These are phyloP conservation scores for Telfairia occidentalis DNA, from an alignment of 331 rosid species.

Conservation along the genomic window DNA sequence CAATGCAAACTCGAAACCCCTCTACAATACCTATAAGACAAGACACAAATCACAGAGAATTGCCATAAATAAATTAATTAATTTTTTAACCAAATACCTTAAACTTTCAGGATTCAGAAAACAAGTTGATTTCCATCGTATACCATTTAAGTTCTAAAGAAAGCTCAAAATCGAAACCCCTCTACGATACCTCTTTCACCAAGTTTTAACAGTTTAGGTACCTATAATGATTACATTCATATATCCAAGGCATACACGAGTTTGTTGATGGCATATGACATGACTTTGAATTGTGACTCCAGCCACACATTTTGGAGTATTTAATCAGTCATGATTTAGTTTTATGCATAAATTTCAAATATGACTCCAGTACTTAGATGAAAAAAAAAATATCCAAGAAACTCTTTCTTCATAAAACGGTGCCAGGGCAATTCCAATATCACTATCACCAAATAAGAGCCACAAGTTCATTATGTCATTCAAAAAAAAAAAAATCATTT, in stretches of 20 bases:
- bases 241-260: not conserved
- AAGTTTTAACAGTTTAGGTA: not conserved
- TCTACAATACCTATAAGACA: no score
- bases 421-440: not conserved
- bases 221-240: not conserved
- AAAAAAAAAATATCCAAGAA: not conserved
- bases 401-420: not conserved
- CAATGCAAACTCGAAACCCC: not conserved
- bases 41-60: not conserved
- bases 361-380: not conserved
- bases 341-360: not conserved
- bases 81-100: not conserved
- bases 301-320: not conserved
- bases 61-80: not conserved
- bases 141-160: not conserved
- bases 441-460: slow-evolving; percentile 6
- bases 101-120: not conserved
- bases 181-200: not conserved
- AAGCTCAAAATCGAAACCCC: not conserved
- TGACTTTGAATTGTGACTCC: not conserved
- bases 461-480: not conserved
- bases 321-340: not conserved
- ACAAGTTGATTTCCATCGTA: not conserved
- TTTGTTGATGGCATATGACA: not conserved
- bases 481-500: not conserved